Conservation (phyloP, 225 moss, liverwort and hornwort genomes). For the Physcomitrium patens region DNA sequence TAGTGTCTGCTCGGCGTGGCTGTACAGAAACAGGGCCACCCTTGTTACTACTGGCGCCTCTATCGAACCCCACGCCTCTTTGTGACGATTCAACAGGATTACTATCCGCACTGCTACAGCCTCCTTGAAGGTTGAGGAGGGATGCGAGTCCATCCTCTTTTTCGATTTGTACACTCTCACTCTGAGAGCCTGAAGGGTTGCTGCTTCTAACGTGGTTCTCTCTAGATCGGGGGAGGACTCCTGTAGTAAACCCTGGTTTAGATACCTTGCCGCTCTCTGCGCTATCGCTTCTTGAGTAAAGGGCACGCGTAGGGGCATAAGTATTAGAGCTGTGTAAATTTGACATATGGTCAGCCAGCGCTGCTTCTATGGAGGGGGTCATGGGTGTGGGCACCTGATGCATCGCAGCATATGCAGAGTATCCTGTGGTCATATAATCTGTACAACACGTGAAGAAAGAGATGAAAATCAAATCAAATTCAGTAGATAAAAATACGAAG, state of each 20-base stretch:
- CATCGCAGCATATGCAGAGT: conserved; percentile 29
- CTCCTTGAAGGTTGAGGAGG: conserved; percentile 33
- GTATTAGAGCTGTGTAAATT: conserved; percentile 29
- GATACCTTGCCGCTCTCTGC: conserved; percentile 18
- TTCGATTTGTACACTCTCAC: conserved; percentile 27
- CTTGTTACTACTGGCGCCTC: conserved; percentile 18
- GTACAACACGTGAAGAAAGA: conserved; percentile 20
- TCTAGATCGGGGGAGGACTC: conserved; percentile 27
- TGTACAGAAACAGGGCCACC: conserved; percentile 47
- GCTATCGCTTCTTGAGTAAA: conserved; percentile 20
- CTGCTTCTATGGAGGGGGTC: conserved; percentile 48
- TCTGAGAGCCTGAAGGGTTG: conserved; percentile 24
- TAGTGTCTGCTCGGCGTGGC: conserved; percentile 41
- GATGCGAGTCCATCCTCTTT: conserved; percentile 29
- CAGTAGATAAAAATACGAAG: neutral
- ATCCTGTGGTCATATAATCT: conserved; percentile 42
- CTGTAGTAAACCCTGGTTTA: conserved; percentile 22
- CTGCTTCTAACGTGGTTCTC: conserved; percentile 24
- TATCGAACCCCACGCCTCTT: conserved; percentile 1
- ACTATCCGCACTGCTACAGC: neutral
- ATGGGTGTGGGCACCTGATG: conserved; percentile 31
- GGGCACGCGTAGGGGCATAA: conserved; percentile 20
- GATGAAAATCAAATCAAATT: conserved; percentile 4
- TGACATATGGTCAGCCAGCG: conserved; percentile 29
- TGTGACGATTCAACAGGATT: neutral